Evolutionary conservation across 495 filamentous ascomycete species (phyloP).

Genomic region (Penicillium malachiteum): DNA sequence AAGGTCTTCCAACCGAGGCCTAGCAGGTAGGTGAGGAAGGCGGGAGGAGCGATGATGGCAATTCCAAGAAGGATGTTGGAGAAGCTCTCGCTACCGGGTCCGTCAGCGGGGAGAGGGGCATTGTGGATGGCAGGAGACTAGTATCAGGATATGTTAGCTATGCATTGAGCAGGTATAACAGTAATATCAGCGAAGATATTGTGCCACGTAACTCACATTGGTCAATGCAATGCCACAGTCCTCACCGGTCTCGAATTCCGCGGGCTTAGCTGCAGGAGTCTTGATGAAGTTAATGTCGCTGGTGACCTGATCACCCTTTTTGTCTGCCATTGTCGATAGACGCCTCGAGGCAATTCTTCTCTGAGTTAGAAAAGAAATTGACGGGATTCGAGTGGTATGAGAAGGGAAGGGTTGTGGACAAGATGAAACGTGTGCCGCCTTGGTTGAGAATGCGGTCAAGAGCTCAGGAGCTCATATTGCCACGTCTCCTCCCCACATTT

Average conservation of each 20-base stretch:
- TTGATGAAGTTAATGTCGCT: conserved; percentile 71
- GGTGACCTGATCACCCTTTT: conserved; percentile 12
- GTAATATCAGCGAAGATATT: not conserved
- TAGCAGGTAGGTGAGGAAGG: conserved; percentile 64
- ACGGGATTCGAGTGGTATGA: not conserved
- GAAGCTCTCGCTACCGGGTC: conserved; percentile 66
- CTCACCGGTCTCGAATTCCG: conserved; percentile 56
- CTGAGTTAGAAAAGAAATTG: not conserved
- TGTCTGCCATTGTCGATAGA: not conserved
- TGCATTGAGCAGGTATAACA: too few species aligned
- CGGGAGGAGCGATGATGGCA: conserved; percentile 60
- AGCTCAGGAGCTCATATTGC: not conserved
- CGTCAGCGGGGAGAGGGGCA: conserved; percentile 77
- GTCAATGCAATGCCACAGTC: conserved; percentile 75
- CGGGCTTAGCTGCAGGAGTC: conserved; percentile 64
- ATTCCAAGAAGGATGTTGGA: conserved; percentile 61
- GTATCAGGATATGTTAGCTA: conserved; percentile 1
- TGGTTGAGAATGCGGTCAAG: not conserved
- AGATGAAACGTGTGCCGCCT: not conserved
- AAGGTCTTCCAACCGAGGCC: conserved; percentile 70
- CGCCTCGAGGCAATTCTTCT: not conserved
- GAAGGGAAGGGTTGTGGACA: not conserved
- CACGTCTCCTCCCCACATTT: not conserved
- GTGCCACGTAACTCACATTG: conserved; percentile 50
- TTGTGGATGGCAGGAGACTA: conserved; percentile 79